Conservation (phyloP, 106 monocot genomes). For the Hemerocallis citrina region DNA sequence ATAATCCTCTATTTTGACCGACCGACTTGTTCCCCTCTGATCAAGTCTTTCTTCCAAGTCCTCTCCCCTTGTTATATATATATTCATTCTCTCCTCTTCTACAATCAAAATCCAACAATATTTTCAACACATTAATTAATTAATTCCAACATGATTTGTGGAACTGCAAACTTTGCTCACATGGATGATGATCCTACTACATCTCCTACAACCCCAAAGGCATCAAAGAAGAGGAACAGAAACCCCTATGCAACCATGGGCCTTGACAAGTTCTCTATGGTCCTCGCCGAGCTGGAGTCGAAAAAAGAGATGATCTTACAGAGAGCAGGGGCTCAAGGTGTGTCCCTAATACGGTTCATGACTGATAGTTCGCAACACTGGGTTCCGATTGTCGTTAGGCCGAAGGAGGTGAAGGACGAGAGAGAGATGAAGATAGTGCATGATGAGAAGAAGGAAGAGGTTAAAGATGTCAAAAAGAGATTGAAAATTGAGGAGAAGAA, state of each 20-base stretch:
- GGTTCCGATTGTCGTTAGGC: slow-evolving; percentile 40
- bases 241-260: slow-evolving; percentile 32
- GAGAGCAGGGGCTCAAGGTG: not conserved
- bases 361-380: slow-evolving; percentile 27
- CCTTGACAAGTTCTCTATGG: slow-evolving; percentile 28
- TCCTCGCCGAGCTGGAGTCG: slow-evolving; percentile 18
- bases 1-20: no score
- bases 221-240: slow-evolving; percentile 2
- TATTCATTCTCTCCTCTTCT: no score
- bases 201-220: not conserved
- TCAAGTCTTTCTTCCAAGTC: no score
- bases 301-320: slow-evolving; percentile 15
- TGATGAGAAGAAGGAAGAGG: not conserved
- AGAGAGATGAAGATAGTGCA: not conserved
- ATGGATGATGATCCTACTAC: slow-evolving; percentile 3
- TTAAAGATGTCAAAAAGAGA: not conserved
- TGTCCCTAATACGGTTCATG: slow-evolving; percentile 32
- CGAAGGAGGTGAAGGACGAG: not conserved
- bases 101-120: no score
- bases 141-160: slow-evolving; percentile 19
- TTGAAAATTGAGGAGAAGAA: no score
- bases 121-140: no score
- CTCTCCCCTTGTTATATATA: no score
- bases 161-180: slow-evolving; percentile 10
- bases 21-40: no score